These are phyloP conservation scores for Fabrea salina DNA, from an alignment of 169 alveolate species.

Conservation along the genomic window DNA sequence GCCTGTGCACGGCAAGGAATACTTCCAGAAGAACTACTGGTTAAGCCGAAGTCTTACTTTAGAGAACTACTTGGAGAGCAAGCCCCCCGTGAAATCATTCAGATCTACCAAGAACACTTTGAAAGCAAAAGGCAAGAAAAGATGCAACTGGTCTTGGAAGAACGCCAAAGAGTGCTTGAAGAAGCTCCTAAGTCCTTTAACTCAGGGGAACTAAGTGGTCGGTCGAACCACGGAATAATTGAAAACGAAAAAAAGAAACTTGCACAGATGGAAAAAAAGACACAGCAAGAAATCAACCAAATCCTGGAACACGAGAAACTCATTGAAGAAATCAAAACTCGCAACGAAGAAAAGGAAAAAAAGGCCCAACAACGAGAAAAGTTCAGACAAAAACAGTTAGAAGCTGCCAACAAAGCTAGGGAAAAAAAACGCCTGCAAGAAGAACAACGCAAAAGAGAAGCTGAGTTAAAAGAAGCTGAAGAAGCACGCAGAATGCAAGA, in stretches of 20 bases:
- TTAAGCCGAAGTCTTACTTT: slow-evolving; percentile 29
- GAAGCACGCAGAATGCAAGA: not conserved
- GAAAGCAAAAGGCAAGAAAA: slow-evolving; percentile 41
- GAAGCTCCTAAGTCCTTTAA: slow-evolving; percentile 30
- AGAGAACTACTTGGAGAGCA: slow-evolving; percentile 27
- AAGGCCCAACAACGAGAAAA: slow-evolving; percentile 28
- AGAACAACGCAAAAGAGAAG: slow-evolving; percentile 31
- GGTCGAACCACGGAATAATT: slow-evolving; percentile 31
- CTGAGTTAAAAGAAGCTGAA: slow-evolving; percentile 17
- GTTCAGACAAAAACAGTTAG: slow-evolving; percentile 22
- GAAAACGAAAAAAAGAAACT: slow-evolving; percentile 48
- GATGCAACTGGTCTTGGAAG: slow-evolving; percentile 32
- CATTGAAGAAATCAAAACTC: slow-evolving; percentile 33
- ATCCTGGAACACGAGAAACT: slow-evolving; percentile 46
- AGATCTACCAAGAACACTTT: slow-evolving; percentile 21
- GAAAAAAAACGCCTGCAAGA: slow-evolving; percentile 3
- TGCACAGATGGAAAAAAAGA: slow-evolving; percentile 36
- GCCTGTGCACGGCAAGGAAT: slow-evolving; percentile 67
- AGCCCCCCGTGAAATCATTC: slow-evolving; percentile 19
- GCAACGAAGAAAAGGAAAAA: slow-evolving; percentile 49
- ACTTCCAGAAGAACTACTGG: slow-evolving; percentile 41
- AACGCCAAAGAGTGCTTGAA: slow-evolving; percentile 29
- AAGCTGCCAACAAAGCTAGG: slow-evolving; percentile 5
- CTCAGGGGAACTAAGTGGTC: not conserved
- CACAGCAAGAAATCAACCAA: slow-evolving; percentile 46